Percentiles rank a stretch among this genome's conserved stretches.
phyloP scores from a whole-genome alignment of 2,329 filamentous ascomycete genomes.

The Magnaporthiopsis rhizophila region DNA sequence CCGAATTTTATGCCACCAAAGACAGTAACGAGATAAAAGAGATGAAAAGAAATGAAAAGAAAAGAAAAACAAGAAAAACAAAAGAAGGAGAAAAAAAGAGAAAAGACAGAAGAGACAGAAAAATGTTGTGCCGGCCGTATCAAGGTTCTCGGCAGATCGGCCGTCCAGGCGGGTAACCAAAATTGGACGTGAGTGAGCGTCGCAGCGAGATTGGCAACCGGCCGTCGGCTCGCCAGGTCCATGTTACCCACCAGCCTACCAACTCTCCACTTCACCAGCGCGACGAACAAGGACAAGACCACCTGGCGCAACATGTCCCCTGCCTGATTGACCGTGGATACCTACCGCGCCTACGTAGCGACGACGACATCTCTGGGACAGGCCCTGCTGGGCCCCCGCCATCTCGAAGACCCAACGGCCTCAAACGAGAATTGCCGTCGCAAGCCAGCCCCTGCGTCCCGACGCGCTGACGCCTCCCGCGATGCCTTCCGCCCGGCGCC shows the following conservation, averaged over 20 bases:
- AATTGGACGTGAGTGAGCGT: neutral
- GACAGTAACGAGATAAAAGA: too few species aligned
- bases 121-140: neutral
- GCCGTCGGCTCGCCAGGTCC: too few species aligned
- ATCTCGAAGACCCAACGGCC: too few species aligned
- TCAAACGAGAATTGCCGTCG: neutral
- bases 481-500: slow-evolving; percentile 7
- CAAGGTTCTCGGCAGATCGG: neutral
- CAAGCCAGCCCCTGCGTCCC: neutral
- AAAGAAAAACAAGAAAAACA: too few species aligned
- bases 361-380: neutral
- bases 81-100: too few species aligned
- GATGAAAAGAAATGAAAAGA: too few species aligned
- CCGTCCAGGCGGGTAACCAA: neutral
- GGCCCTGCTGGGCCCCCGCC: too few species aligned
- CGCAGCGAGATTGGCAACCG: neutral
- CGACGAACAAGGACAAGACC: neutral
- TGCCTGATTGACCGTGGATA: neutral
- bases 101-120: too few species aligned
- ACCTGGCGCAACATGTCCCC: neutral
- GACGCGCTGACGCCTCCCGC: slow-evolving; percentile 21
- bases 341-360: neutral
- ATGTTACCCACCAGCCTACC: neutral
- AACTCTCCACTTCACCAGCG: neutral
- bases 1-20: too few species aligned